Evolutionary conservation across 345 rosid species (phyloP).

Genomic region (Triadica sebifera): DNA sequence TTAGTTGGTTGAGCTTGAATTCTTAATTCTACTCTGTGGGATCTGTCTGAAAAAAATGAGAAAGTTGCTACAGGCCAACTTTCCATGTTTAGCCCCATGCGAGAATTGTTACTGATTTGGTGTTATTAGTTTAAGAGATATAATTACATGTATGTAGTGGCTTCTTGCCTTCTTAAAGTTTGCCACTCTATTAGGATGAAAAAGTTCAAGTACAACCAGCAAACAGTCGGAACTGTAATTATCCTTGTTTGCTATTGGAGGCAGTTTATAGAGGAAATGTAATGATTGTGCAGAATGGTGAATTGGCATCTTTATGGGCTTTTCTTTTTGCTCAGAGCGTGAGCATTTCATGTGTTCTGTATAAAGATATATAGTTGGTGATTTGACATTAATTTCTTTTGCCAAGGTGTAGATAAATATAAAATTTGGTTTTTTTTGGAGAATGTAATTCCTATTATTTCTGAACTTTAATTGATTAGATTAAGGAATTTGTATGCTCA

Average conservation of each 20-base stretch:
- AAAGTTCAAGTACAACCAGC: too few relatives aligned
- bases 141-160: background rate
- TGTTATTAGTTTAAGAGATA: background rate
- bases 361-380: background rate
- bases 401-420: background rate
- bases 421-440: background rate
- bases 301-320: background rate
- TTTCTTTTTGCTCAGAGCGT: background rate
- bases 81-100: background rate
- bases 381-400: background rate
- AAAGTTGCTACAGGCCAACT: background rate
- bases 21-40: background rate
- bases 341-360: background rate
- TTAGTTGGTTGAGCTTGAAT: background rate
- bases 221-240: too few relatives aligned
- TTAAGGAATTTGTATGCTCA: background rate
- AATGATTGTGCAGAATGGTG: conserved; percentile 6
- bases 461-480: background rate
- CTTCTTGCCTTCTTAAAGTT: background rate
- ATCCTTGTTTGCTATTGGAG: too few relatives aligned
- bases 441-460: background rate
- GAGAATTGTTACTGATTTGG: background rate
- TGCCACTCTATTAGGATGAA: background rate
- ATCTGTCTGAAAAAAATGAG: background rate
- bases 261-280: background rate